Evolutionary conservation across 306 rosid genomes (phyloP), one percentile per base, ranked within the genome.

Genomic region (Quercus aquifolioides): DNA sequence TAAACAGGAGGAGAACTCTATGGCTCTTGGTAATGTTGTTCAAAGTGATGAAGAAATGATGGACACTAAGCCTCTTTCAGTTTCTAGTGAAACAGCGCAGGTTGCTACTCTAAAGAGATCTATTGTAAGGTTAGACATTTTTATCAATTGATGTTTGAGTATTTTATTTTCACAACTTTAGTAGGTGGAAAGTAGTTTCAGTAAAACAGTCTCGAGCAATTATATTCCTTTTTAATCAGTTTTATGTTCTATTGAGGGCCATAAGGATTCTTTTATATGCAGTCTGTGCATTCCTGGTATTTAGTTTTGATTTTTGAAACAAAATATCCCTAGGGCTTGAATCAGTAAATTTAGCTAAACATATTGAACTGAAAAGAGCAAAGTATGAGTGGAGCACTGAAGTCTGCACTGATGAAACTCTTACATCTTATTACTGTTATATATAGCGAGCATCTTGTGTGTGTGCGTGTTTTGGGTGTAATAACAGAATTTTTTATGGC

Each of bases 41-140:
- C 94, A 86, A 12, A 95, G 99, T 26, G 99, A 95, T 58, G 99
- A 95, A 58, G 99, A 95, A 19, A 70, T 80, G 71, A 75, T 69
- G 68, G 97, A 93, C 80, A 82, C 78, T 67, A 87, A 88, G 80
- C 87, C 96, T 71, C 83, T 85, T 88, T 88, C 86, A 69, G 82
- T 79, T 80, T 84, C 94, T 43, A 79, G 79, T 81, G 99, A 91
- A 21, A 55, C 68, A 79, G 75, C 67, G 68, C 96, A 79, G 74
- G 65, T 74, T 83, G 35, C 90, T 58, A 92, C 90, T 83, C 86
- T 91, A 5, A 93, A 87, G 84, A 88, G 83, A 83, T 67, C 99
- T 77, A 91, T 87, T 73, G 90, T 87, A 76, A 91, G 97, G 99
- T 95, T 78, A 77, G 87, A 35, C 69, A 68, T 73, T 74, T 35